Evolutionary conservation across 2,329 filamentous ascomycete genomes (phyloP).

Genomic region (Nigrograna mackinnonii): DNA sequence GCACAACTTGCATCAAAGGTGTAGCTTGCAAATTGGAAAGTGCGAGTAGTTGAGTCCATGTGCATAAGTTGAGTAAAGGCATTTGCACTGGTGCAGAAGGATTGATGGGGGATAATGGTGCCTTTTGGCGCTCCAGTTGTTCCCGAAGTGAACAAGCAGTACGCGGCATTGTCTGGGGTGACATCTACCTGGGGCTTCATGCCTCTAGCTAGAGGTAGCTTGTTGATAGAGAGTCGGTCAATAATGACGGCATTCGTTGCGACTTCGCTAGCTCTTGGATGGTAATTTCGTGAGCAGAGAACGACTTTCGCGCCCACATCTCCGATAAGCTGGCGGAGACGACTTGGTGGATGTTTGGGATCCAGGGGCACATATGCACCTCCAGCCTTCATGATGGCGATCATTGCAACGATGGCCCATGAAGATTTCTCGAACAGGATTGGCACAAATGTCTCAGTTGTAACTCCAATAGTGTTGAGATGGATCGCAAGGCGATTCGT

Average conservation of each 20-base stretch:
- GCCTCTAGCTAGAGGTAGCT: conserved; percentile 35
- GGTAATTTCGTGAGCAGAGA: conserved; percentile 26
- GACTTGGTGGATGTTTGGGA: conserved; percentile 36
- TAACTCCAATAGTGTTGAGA: conserved; percentile 27
- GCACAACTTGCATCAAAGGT: conserved; percentile 61
- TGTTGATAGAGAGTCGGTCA: conserved; percentile 46
- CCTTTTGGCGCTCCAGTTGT: conserved; percentile 56
- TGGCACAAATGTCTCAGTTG: conserved; percentile 35
- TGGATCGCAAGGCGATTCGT: conserved; percentile 28
- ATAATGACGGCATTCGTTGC: conserved; percentile 23
- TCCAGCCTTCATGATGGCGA: conserved; percentile 43
- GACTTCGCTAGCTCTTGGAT: conserved; percentile 23
- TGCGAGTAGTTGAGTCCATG: conserved; percentile 58
- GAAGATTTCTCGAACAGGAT: conserved; percentile 41
- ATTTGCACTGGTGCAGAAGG: conserved; percentile 54
- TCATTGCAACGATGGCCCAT: conserved; percentile 35
- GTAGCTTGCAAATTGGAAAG: conserved; percentile 56
- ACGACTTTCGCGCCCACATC: conserved; percentile 33
- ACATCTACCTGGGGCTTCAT: conserved; percentile 40
- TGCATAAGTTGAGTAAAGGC: conserved; percentile 35
- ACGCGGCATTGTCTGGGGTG: conserved; percentile 55
- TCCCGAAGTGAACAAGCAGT: conserved; percentile 60
- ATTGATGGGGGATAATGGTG: conserved; percentile 65
- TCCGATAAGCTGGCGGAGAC: conserved; percentile 38
- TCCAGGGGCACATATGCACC: conserved; percentile 43